These are phyloP conservation scores for Fagopyrum homotropicum DNA, from an alignment of 148 eudicot species.

Conservation along the genomic window DNA sequence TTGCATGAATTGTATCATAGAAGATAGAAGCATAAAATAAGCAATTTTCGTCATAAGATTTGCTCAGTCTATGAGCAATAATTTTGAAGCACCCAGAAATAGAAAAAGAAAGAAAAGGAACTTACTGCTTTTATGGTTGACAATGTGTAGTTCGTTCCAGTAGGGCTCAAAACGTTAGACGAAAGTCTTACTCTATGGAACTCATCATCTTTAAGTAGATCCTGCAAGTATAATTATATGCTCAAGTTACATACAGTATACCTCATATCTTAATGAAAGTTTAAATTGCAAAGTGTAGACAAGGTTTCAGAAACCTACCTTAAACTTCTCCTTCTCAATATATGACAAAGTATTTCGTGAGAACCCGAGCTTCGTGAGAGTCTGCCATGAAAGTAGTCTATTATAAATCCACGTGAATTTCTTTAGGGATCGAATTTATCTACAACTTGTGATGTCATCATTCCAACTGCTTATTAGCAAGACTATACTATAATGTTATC, in stretches of 20 bases:
- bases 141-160: conserved; percentile 74
- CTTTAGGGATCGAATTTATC: neutral
- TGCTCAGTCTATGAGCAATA: neutral
- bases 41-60: neutral
- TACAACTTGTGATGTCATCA: neutral
- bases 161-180: conserved; percentile 72
- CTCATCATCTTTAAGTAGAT: conserved; percentile 62
- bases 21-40: neutral
- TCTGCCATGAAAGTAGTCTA: conserved; percentile 35
- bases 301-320: conserved; percentile 31
- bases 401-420: neutral
- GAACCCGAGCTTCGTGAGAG: conserved; percentile 85
- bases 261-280: no score
- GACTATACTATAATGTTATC: neutral
- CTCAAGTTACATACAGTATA: neutral
- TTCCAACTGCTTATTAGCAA: no score
- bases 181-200: conserved; percentile 80
- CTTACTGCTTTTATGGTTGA: conserved; percentile 91
- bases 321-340: conserved; percentile 59
- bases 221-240: conserved; percentile 31
- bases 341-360: conserved; percentile 62
- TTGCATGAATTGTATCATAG: no score
- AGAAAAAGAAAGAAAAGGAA: neutral
- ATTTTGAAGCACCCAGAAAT: neutral
- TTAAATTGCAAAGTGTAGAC: no score